Evolutionary conservation across 2,329 filamentous ascomycete species (phyloP).

Genomic region (Chaetomium sp.): DNA sequence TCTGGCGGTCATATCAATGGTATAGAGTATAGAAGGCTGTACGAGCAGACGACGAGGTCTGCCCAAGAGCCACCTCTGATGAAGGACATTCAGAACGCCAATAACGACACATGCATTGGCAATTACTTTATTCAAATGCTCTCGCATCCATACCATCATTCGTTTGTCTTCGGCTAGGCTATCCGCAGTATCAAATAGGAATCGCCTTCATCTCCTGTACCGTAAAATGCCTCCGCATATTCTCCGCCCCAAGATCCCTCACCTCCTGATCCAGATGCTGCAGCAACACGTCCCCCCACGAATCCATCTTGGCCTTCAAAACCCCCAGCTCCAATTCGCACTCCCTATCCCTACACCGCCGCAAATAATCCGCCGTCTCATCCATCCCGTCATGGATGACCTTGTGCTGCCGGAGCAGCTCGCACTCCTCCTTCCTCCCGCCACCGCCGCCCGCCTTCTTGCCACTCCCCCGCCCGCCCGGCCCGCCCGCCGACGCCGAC

Average conservation of each 20-base stretch:
- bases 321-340: slow-evolving; percentile 57
- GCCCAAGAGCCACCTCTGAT: no score
- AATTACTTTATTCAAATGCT: not conserved
- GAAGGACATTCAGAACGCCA: no score
- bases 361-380: slow-evolving; percentile 65
- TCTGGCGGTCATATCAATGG: no score
- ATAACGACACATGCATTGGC: no score
- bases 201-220: slow-evolving; percentile 71
- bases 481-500: not conserved
- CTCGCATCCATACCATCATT: not conserved
- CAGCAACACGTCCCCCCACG: slow-evolving; percentile 79
- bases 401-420: slow-evolving; percentile 73
- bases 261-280: slow-evolving; percentile 85
- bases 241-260: slow-evolving; percentile 73
- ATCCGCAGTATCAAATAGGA: slow-evolving; percentile 57
- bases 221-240: slow-evolving; percentile 84
- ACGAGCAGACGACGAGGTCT: no score
- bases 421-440: slow-evolving; percentile 47
- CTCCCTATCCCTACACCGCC: slow-evolving; percentile 64
- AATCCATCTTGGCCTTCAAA: slow-evolving; percentile 72
- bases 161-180: not conserved
- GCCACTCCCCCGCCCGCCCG: slow-evolving; percentile 22
- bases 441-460: slow-evolving; percentile 22
- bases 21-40: no score
- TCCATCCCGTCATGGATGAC: slow-evolving; percentile 78